Percentiles rank a stretch among this genome's conserved stretches.
These are phyloP conservation scores for Gossypium davidsonii DNA, from an alignment of 441 rosid genomes.

Conservation along the genomic window DNA sequence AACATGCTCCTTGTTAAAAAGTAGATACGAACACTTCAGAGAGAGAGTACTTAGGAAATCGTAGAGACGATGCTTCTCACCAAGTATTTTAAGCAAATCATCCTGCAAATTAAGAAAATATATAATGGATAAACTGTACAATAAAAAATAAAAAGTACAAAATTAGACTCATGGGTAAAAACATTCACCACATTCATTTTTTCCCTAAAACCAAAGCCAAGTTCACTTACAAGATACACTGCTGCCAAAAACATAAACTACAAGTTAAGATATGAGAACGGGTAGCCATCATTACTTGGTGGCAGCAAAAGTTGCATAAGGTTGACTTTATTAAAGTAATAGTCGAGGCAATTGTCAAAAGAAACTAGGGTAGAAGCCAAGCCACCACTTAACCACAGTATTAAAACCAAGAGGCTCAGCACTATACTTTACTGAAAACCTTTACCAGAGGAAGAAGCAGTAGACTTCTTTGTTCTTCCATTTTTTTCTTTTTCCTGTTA, in stretches of 20 bases:
- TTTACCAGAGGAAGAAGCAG: neutral
- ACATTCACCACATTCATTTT: neutral
- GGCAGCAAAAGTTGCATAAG: constrained; percentile 1
- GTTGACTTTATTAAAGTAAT: neutral
- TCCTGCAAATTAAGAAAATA: constrained; percentile 53
- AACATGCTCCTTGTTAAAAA: constrained; percentile 88
- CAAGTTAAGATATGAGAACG: neutral
- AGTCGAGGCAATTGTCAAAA: neutral
- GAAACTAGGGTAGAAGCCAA: neutral
- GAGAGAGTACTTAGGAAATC: constrained; percentile 81
- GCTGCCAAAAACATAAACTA: neutral
- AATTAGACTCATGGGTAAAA: neutral
- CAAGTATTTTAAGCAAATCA: constrained; percentile 85
- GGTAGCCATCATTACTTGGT: neutral
- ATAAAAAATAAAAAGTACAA: neutral
- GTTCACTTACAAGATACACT: neutral
- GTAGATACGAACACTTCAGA: constrained; percentile 78
- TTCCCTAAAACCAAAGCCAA: neutral
- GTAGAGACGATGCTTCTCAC: constrained; percentile 81
- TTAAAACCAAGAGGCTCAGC: neutral
- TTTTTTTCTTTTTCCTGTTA: neutral
- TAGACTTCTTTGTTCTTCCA: neutral
- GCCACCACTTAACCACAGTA: neutral
- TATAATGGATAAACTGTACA: neutral
- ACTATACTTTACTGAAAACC: neutral